Base-by-base conservation (phyloP, 1,139 yeast species). In the Suhomyces yuchorum region DNA sequence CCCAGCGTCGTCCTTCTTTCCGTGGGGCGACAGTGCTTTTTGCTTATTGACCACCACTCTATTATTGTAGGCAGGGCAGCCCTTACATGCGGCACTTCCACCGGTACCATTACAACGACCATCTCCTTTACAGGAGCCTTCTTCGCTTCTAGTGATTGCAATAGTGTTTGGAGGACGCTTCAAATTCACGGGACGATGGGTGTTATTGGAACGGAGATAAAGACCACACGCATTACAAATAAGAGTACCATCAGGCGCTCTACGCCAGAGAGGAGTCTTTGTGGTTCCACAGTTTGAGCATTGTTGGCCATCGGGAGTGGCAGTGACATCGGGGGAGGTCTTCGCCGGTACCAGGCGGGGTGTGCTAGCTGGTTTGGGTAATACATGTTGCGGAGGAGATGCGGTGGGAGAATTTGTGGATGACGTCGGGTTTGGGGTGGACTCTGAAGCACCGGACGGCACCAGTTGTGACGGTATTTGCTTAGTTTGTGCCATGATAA, bases 51-150 rank as follows among this genome's bases (percentile, higher is more conserved):
- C 58, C 28, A 78, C 75, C 37, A 84, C 74, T 47, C 95, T 74
- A 66, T 88, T 88, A 60, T 87, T 87, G 61, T 67, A 87, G 3
- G 93, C 91, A 1, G 96, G 95, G 61, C 96, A 88, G 4, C 92
- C 91, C 54, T 83, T 77, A 63, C 96, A 88, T 1, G 90, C 90
- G 3, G 78, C 78, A 2, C 91, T 70, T 1, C 96, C 96, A 4
- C 96, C 96, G 1, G 93, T 87, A 1, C 96, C 96, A 59, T 87
- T 87, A 65, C 96, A 88, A 53, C 84, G 76, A 5, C 96, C 96
- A 58, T 86, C 89, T 9, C 96, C 96, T 50, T 84, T 82, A 60
- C 96, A 88, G 4, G 87, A 78, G 0, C 96, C 96, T 33, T 67
- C 70, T 24, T 70, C 70, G 22, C 57, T 61, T 32, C 70, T 66